Percentiles rank a stretch among this genome's conserved stretches.
These are phyloP conservation scores for Tricholoma sp. DNA, from an alignment of 768 basidiomycete species.

Conservation along the genomic window DNA sequence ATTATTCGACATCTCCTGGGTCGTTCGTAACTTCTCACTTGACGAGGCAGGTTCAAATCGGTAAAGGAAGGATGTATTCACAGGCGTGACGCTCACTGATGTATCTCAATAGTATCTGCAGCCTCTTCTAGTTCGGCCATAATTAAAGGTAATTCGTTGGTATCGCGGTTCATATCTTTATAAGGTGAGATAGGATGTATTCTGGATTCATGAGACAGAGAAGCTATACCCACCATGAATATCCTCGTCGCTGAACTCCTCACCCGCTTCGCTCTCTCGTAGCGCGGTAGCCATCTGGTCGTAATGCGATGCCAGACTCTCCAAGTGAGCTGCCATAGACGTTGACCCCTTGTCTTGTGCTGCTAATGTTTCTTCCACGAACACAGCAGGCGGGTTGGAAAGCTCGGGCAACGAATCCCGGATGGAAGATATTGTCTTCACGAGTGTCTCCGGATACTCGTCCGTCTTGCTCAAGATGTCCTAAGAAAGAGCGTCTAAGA, in stretches of 20 bases:
- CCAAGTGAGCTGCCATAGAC: conserved; percentile 70
- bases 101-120: conserved; percentile 43
- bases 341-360: conserved; percentile 53
- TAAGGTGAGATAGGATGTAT: background rate
- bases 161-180: conserved; percentile 77
- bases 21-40: conserved; percentile 47
- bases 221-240: conserved; percentile 43
- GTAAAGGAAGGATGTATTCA: background rate
- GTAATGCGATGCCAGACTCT: conserved; percentile 69
- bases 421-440: conserved; percentile 50
- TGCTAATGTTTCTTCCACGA: conserved; percentile 44
- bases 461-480: conserved; percentile 57
- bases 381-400: conserved; percentile 9
- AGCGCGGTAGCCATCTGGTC: conserved; percentile 70
- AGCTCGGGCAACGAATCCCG: conserved; percentile 43
- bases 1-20: conserved; percentile 38
- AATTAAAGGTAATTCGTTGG: conserved; percentile 70
- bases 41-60: background rate
- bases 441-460: conserved; percentile 63
- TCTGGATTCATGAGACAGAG: background rate
- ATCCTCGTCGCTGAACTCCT: conserved; percentile 62
- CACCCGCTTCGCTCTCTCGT: conserved; percentile 64
- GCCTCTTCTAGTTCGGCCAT: conserved; percentile 67
- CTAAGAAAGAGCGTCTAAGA: conserved; percentile 28
- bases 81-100: conserved; percentile 42